These are phyloP conservation scores for Ogataea saltuana DNA, from an alignment of 805 yeast genomes.

Conservation along the genomic window DNA sequence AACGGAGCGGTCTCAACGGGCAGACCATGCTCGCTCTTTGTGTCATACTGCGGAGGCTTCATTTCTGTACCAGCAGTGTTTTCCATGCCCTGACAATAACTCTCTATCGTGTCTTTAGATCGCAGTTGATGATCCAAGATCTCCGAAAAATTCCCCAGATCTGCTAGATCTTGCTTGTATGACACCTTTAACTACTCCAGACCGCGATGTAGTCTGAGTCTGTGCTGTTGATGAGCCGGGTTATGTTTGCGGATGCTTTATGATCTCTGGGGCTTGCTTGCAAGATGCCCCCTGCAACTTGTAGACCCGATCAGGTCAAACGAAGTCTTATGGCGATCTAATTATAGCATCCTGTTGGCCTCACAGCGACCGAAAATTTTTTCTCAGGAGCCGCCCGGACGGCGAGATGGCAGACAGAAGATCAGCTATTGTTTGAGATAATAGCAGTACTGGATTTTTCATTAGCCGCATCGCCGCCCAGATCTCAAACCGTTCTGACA, in stretches of 20 bases:
- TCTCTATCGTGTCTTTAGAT: too few relatives aligned
- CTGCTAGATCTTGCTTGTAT: constrained; percentile 2
- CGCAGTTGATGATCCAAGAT: too few relatives aligned
- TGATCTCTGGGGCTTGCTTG: neutral
- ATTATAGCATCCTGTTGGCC: constrained; percentile 7
- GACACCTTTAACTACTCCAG: neutral
- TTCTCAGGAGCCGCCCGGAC: constrained; percentile 2
- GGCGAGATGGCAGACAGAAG: constrained; percentile 6
- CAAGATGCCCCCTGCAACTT: neutral
- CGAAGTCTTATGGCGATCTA: neutral
- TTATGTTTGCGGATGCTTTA: too few relatives aligned
- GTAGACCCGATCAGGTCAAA: neutral
- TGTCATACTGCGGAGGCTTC: too few relatives aligned
- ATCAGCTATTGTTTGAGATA: neutral
- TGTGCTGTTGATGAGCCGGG: neutral
- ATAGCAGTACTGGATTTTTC: neutral
- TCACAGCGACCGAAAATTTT: constrained; percentile 1
- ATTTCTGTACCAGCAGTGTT: too few relatives aligned
- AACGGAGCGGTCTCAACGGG: too few relatives aligned
- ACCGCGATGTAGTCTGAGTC: neutral
- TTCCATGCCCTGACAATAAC: too few relatives aligned
- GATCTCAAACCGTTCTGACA: constrained; percentile 1
- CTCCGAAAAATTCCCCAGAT: constrained; percentile 1
- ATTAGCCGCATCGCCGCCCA: neutral
- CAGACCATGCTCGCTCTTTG: too few relatives aligned